Evolutionary conservation across 2,329 filamentous ascomycete genomes (phyloP).

Genomic region (Dothistroma pini): DNA sequence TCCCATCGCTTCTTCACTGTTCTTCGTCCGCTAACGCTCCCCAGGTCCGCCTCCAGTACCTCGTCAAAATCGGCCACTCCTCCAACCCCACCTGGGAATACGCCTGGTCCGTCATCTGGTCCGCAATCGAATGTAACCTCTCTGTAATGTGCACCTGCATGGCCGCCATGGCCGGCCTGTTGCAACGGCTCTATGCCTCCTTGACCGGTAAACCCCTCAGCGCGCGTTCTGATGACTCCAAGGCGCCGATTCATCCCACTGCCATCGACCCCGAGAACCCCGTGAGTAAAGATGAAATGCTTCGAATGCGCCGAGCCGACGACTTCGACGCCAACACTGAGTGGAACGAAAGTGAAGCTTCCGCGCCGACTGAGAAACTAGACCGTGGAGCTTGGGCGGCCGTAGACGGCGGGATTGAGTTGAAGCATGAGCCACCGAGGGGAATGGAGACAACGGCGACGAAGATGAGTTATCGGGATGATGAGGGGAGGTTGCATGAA

Average conservation of each 20-base stretch:
- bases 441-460: constrained; percentile 18
- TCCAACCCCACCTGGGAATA: constrained; percentile 22
- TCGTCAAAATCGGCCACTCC: constrained; percentile 19
- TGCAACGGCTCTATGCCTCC: constrained; percentile 18
- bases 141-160: constrained; percentile 21
- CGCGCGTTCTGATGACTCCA: constrained; percentile 9
- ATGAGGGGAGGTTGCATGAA: constrained; percentile 19
- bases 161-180: constrained; percentile 20
- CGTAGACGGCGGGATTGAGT: constrained; percentile 8
- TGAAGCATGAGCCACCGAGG: constrained; percentile 17
- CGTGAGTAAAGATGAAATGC: constrained; percentile 17
- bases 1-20: no score
- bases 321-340: constrained; percentile 8
- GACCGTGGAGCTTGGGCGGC: not conserved
- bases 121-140: constrained; percentile 19
- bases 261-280: constrained; percentile 20
- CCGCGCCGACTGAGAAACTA: constrained; percentile 12
- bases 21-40: not conserved
- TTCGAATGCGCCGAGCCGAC: constrained; percentile 14
- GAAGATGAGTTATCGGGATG: constrained; percentile 19
- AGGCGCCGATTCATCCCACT: constrained; percentile 17
- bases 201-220: constrained; percentile 18
- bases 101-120: constrained; percentile 18
- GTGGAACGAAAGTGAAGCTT: constrained; percentile 11
- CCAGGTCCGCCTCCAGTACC: constrained; percentile 18